Percentiles rank a stretch among this genome's conserved stretches.
phyloP scores from a whole-genome alignment of 805 yeast species.

The Pichia nanzhaoensis region DNA sequence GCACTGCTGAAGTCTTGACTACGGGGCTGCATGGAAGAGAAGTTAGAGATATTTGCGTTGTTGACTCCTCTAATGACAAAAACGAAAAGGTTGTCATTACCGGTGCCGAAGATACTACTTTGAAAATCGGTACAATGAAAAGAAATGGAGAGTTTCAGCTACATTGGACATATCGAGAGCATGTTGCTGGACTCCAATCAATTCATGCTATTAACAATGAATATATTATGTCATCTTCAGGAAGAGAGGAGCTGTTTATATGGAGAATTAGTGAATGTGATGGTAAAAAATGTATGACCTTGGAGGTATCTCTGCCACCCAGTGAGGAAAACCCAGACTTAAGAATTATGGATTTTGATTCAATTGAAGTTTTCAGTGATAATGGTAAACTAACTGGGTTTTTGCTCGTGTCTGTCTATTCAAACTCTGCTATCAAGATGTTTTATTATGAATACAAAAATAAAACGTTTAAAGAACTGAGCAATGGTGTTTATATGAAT shows the following conservation, averaged over 20 bases:
- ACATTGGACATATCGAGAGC: conserved; percentile 64
- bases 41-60: conserved; percentile 65
- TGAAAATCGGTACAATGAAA: conserved; percentile 46
- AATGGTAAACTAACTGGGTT: conserved; percentile 33
- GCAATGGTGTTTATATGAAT: conserved; percentile 51
- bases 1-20: conserved; percentile 30
- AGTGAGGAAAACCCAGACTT: conserved; percentile 63
- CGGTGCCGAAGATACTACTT: conserved; percentile 85
- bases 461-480: conserved; percentile 37
- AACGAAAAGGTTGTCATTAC: conserved; percentile 46
- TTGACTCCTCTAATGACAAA: conserved; percentile 23
- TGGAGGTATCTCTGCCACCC: conserved; percentile 50
- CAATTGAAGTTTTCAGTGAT: conserved; percentile 32
- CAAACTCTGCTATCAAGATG: conserved; percentile 70
- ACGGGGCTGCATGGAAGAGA: conserved; percentile 90
- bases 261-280: conserved; percentile 49
- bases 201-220: conserved; percentile 52
- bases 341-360: conserved; percentile 81
- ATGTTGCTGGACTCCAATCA: conserved; percentile 83
- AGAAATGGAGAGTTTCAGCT: conserved; percentile 39
- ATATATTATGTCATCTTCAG: conserved; percentile 53
- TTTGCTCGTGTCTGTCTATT: conserved; percentile 65
- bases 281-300: conserved; percentile 33
- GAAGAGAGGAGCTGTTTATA: conserved; percentile 79
- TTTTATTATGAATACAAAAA: conserved; percentile 44